These are phyloP conservation scores for Ganoderma resinaceum DNA, from an alignment of 1,284 basidiomycete genomes.

Conservation along the genomic window DNA sequence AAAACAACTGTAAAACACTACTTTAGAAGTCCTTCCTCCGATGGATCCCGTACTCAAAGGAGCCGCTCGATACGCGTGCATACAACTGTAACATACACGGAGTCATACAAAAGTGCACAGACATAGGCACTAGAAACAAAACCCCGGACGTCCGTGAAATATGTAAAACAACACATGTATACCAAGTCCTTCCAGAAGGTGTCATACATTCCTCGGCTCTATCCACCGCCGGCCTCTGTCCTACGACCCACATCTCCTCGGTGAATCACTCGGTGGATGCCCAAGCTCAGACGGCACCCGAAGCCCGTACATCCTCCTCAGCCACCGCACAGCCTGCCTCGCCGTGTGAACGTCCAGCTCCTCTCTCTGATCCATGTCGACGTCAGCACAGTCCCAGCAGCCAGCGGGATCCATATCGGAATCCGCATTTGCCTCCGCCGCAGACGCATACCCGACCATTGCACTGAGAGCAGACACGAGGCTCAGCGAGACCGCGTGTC, in stretches of 20 bases:
- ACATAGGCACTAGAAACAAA: too few relatives aligned
- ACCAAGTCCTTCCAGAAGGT: neutral
- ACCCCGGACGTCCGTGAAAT: neutral
- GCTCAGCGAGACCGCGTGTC: slow-evolving; percentile 13
- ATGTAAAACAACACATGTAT: neutral
- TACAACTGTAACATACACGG: neutral
- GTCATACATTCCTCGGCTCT: neutral
- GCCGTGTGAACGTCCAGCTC: slow-evolving; percentile 13
- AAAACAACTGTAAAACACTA: neutral
- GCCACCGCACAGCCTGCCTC: slow-evolving; percentile 19
- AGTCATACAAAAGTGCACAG: neutral
- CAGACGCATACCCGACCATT: slow-evolving; percentile 9
- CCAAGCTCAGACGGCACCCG: slow-evolving; percentile 1
- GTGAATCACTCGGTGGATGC: neutral
- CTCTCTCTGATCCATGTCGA: neutral
- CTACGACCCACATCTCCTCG: neutral
- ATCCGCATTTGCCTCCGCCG: neutral
- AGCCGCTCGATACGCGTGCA: neutral
- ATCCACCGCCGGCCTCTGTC: neutral
- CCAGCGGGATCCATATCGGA: neutral
- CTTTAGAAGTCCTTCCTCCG: neutral
- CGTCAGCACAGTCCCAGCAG: neutral
- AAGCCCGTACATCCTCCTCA: slow-evolving; percentile 23
- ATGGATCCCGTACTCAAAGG: neutral
- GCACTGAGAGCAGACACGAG: slow-evolving; percentile 20